Conservation (phyloP, 345 rosid genomes). For the Ceriops tagal region DNA sequence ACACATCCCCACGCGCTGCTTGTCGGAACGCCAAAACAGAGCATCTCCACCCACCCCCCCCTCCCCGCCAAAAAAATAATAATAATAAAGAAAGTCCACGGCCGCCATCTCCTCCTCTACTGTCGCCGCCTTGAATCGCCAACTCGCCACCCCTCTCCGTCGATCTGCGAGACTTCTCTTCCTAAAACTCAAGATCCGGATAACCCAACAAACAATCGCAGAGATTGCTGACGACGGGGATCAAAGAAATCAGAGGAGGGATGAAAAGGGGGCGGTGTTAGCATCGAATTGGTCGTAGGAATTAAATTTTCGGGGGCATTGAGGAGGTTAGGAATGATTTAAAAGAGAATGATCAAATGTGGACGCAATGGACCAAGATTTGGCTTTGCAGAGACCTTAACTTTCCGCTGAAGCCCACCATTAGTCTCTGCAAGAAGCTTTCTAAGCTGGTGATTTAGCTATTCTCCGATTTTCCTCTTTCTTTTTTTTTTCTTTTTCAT, state of each 20-base stretch:
- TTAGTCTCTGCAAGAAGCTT: background rate
- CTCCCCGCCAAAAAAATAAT: too few relatives aligned
- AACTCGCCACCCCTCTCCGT: slow-evolving; percentile 1
- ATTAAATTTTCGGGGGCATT: too few relatives aligned
- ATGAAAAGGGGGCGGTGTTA: too few relatives aligned
- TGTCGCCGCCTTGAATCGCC: background rate
- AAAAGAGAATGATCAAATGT: too few relatives aligned
- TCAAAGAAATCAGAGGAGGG: background rate
- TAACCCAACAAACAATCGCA: background rate
- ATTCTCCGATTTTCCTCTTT: too few relatives aligned
- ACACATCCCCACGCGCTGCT: background rate
- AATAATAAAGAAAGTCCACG: background rate
- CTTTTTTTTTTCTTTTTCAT: too few relatives aligned
- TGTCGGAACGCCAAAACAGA: slow-evolving; percentile 11
- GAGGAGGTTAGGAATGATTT: too few relatives aligned
- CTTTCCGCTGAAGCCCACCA: too few relatives aligned
- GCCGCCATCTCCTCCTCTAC: background rate
- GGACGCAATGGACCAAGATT: too few relatives aligned
- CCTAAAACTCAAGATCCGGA: background rate
- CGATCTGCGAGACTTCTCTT: slow-evolving; percentile 9
- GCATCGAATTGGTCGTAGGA: too few relatives aligned
- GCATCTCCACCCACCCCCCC: background rate
- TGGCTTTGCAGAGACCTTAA: too few relatives aligned
- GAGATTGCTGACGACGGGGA: background rate
- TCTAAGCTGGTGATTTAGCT: too few relatives aligned